Conservation (phyloP, 129 eudicot genomes). For the Heracleum sosnowskyi region DNA sequence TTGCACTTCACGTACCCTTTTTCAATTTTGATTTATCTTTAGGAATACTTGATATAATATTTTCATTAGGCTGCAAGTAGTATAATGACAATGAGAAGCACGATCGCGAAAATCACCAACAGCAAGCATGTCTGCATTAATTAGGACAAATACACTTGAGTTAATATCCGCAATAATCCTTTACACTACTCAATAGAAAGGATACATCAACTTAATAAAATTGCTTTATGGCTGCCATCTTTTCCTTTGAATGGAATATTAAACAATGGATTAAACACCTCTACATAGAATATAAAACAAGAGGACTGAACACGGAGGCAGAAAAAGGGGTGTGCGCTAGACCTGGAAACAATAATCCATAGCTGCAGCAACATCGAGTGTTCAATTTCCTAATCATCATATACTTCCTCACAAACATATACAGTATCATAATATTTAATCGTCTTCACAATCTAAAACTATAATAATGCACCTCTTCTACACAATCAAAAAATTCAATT, state of each 20-base stretch:
- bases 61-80: conserved; percentile 51
- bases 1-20: neutral
- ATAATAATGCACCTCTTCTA: neutral
- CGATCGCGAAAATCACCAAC: conserved; percentile 78
- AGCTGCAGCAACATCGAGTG: neutral
- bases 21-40: neutral
- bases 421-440: neutral
- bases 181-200: neutral
- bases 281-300: neutral
- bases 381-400: neutral
- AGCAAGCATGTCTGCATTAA: conserved; percentile 77
- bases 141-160: neutral
- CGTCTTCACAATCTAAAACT: neutral
- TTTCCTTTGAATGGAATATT: neutral
- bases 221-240: neutral
- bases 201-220: neutral
- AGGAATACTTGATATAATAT: neutral
- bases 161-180: neutral
- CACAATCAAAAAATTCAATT: neutral
- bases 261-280: neutral
- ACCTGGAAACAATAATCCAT: neutral
- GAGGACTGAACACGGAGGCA: neutral
- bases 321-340: neutral
- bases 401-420: neutral
- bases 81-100: conserved; percentile 75